Evolutionary conservation across 2,329 filamentous ascomycete genomes (phyloP), one percentile per base, ranked within the genome.

Genomic region (Penicillium brasilianum): DNA sequence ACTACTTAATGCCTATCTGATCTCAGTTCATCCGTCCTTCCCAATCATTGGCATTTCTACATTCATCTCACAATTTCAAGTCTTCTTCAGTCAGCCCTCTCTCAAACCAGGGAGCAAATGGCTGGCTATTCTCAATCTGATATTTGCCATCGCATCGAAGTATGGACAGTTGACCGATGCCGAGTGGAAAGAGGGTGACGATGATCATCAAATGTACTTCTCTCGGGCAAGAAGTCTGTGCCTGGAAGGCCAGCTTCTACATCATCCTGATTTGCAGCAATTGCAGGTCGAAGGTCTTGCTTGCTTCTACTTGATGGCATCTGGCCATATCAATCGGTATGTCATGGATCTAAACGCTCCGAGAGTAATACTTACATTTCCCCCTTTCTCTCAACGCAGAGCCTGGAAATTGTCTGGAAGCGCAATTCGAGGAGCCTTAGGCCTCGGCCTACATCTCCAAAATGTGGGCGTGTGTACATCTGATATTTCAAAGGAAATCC

Each of bases 61-160:
- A 14, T 81, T 82, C 60, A 71, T 75, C n/a, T 71, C 70, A 10
- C 77, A 80, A 44, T 81, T 80, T 46, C 73, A 76, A 44, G 71
- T 76, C 14, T 78, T 78, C 60, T 76, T 74, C 58, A 72, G 65
- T 36, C 69, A 74, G 20, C 70, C 70, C 1, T 67, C 69, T 16
- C 56, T 78, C 20, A 74, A 70, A 13, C 76, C 77, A 6, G 77
- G 76, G 6, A 76, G 71, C 50, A 77, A 76, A 55, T 79, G 77
- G 77, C 72, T 81, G 16, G 76, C 80, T 14, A 80, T 80, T 32
- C 66, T 81, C 34, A 81, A 82, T 60, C 60, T 81, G 32, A 76
- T 81, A 6, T 80, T 81, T 61, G 79, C 79, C 13, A 77, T 80
- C 60, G 76, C 73, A 16, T 74, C 78, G 14, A 75, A 74, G 60